Percentiles rank a stretch among this genome's conserved stretches.
Evolutionary conservation across 2,329 filamentous ascomycete species (phyloP).

Genomic region (Trichoderma koningii): DNA sequence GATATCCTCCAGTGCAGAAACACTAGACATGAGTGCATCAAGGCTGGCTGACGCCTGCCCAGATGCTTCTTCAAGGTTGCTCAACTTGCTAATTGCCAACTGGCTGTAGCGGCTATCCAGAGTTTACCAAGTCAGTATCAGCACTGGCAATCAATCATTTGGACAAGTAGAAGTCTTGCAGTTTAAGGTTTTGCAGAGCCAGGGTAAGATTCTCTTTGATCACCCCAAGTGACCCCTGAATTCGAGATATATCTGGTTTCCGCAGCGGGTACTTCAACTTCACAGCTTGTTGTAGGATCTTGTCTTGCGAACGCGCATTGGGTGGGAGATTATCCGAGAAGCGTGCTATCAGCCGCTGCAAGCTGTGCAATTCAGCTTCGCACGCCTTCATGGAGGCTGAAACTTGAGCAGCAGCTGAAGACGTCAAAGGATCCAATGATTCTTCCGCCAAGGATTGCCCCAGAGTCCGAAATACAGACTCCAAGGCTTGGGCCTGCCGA

Average conservation of each 20-base stretch:
- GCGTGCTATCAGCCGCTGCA: not conserved
- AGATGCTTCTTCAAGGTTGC: not conserved
- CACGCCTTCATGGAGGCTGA: not conserved
- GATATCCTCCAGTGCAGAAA: not conserved
- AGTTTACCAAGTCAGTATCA: not conserved
- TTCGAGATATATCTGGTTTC: not conserved
- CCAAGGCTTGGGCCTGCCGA: not conserved
- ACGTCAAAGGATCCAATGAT: not conserved
- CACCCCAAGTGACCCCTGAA: not conserved
- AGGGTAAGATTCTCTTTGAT: not conserved
- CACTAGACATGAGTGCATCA: not conserved
- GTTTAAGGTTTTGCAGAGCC: not conserved
- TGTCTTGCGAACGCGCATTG: not conserved
- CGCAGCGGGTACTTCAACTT: not conserved
- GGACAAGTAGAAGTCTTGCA: not conserved
- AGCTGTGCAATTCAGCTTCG: not conserved
- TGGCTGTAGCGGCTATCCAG: not conserved
- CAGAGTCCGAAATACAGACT: not conserved
- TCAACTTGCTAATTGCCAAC: not conserved
- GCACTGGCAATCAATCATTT: not conserved
- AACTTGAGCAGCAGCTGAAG: not conserved
- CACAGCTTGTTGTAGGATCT: not conserved
- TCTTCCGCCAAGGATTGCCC: not conserved
- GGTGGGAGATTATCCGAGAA: not conserved
- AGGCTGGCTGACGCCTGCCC: not conserved